Evolutionary conservation across 2,329 filamentous ascomycete genomes (phyloP), one percentile per base, ranked within the genome.

Genomic region (Penicillium digitatum): DNA sequence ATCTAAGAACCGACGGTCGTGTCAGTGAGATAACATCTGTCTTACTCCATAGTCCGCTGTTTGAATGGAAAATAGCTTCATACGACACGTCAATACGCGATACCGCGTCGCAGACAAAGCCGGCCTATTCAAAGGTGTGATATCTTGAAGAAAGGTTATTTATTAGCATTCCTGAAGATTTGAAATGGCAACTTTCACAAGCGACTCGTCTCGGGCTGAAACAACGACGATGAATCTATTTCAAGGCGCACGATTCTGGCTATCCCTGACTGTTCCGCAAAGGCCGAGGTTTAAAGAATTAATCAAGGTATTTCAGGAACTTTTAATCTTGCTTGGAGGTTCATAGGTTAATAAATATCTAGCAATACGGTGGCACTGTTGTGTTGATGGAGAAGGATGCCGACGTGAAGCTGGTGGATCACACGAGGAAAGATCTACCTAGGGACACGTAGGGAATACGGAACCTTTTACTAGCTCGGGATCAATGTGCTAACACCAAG

Each of bases 351-450:
- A 66, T 12, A 5, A 7, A 5, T 11, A 12, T 22, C n/a, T 56
- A 80, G 72, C 69, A 69, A 59, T 79, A 86, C 69, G 83, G 83
- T 44, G 84, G 84, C 4, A 64, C 71, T 16, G 67, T 86, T 16
- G 79, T 82, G 6, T 63, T 70, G 16, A 63, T 79, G 38, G 83
- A 86, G 60, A 79, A 77, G 56, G 71, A 80, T 45, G 83, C 84
- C 42, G 81, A 86, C 62, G 76, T 83, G 60, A 72, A 78, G 50
- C 78, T 87, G 42, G 81, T 82, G 20, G 84, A 87, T 67, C 82
- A 86, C 65, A 62, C 74, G 37, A 79, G 73, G 58, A 77, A 74
- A 56, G 76, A 81, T 57, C 71, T 75, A 29, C 78, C 80, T 14
- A 67, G 76, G 1, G 78, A 79, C 40, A 79, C 78, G 71, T 79